Conservation (phyloP, 148 eudicot genomes). For the Heliosperma pusillum region DNA sequence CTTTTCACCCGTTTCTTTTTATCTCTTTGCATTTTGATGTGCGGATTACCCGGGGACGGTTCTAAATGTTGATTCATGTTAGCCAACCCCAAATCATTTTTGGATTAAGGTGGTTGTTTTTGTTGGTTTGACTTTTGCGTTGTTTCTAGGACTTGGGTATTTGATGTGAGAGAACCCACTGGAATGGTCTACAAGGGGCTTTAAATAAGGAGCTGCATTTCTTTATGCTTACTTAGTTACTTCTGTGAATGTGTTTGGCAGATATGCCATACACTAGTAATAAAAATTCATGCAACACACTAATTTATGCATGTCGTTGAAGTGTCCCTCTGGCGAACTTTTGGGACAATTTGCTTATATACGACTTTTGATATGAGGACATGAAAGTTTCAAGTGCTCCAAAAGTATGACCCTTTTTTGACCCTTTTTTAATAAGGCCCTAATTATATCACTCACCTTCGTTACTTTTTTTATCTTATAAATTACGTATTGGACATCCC, state of each 20-base stretch:
- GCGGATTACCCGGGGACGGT: too few relatives aligned
- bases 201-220: not conserved
- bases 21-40: too few relatives aligned
- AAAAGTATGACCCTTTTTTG: too few relatives aligned
- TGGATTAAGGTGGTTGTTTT: too few relatives aligned
- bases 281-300: not conserved
- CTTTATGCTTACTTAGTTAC: not conserved
- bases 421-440: too few relatives aligned
- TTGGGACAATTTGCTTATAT: not conserved
- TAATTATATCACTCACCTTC: too few relatives aligned
- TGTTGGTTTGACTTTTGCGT: not conserved
- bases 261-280: not conserved
- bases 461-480: not conserved
- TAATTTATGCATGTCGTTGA: not conserved
- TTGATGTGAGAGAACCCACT: not conserved
- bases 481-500: not conserved
- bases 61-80: too few relatives aligned
- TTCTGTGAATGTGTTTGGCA: not conserved
- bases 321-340: not conserved
- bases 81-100: too few relatives aligned
- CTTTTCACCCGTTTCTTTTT: too few relatives aligned
- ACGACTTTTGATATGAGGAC: not conserved
- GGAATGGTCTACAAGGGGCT: not conserved
- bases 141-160: not conserved
- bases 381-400: too few relatives aligned